Percentiles rank a stretch among this genome's conserved stretches.
Evolutionary conservation across 345 rosid genomes (phyloP).

Genomic region (Arabis alpina): DNA sequence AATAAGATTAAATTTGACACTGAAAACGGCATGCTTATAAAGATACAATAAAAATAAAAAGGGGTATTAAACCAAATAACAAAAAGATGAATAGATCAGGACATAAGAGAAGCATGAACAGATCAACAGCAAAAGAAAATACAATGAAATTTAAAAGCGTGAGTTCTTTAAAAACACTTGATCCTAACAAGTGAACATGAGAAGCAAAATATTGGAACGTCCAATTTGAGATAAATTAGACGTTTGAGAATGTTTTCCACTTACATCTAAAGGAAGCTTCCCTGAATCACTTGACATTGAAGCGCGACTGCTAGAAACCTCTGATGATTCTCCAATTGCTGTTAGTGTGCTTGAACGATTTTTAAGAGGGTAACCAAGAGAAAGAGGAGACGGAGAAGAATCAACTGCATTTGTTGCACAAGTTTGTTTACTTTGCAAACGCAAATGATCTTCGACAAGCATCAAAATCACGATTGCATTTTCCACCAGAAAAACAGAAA

Average conservation of each 20-base stretch:
- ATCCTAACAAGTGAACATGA: constrained; percentile 16
- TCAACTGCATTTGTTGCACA: constrained; percentile 57
- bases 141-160: constrained; percentile 1
- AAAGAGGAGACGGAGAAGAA: constrained; percentile 74
- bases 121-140: constrained; percentile 9
- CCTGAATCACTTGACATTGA: constrained; percentile 66
- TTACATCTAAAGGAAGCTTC: constrained; percentile 85
- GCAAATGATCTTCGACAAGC: constrained; percentile 99
- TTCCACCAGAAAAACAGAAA: constrained; percentile 95
- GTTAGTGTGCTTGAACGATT: constrained; percentile 52
- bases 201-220: constrained; percentile 12
- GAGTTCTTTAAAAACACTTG: constrained; percentile 9
- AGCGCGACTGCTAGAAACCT: constrained; percentile 60
- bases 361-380: constrained; percentile 63
- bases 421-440: constrained; percentile 90
- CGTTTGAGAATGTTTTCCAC: constrained; percentile 45
- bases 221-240: constrained; percentile 15
- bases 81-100: constrained; percentile 6
- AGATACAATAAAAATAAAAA: constrained; percentile 8
- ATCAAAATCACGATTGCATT: constrained; percentile 97
- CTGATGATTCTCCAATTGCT: constrained; percentile 58
- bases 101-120: constrained; percentile 3
- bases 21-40: constrained; percentile 26
- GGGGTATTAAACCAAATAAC: constrained; percentile 10
- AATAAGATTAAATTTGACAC: background rate